Percentiles rank a stretch among this genome's conserved stretches.
phyloP scores from a whole-genome alignment of 1,139 yeast genomes.

The Blastobotrys buckinghamii region DNA sequence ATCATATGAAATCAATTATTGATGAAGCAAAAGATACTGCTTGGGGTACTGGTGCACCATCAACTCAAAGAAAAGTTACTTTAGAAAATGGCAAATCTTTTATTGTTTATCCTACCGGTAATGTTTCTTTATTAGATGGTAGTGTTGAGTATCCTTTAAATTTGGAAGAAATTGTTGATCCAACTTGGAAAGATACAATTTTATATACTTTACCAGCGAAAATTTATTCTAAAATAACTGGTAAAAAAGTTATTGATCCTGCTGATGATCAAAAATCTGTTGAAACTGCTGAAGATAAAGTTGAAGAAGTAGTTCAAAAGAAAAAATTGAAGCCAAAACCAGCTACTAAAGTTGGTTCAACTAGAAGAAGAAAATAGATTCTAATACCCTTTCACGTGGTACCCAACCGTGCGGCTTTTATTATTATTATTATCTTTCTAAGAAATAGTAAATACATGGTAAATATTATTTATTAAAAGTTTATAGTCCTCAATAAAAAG shows the following conservation, averaged over 20 bases:
- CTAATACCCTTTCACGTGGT: too few species aligned
- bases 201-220: constrained; percentile 37
- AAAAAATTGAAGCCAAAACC: constrained; percentile 22
- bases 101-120: constrained; percentile 62
- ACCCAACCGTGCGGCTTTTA: too few species aligned
- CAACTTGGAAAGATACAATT: constrained; percentile 52
- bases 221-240: constrained; percentile 18
- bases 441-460: background rate
- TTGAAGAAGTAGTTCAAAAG: constrained; percentile 13
- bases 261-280: constrained; percentile 2
- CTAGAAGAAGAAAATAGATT: constrained; percentile 20
- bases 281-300: constrained; percentile 6
- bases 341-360: constrained; percentile 25
- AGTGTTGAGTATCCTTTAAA: constrained; percentile 36
- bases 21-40: constrained; percentile 40
- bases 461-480: background rate
- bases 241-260: constrained; percentile 12
- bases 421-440: too few species aligned
- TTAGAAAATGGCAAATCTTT: constrained; percentile 51
- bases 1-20: constrained; percentile 40
- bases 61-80: constrained; percentile 33
- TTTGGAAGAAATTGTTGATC: constrained; percentile 35
- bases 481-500: too few species aligned
- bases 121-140: constrained; percentile 60
- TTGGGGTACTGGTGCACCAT: constrained; percentile 38